phyloP scores from a whole-genome alignment of 345 rosid genomes.

The Eucalyptus cladocalyx region DNA sequence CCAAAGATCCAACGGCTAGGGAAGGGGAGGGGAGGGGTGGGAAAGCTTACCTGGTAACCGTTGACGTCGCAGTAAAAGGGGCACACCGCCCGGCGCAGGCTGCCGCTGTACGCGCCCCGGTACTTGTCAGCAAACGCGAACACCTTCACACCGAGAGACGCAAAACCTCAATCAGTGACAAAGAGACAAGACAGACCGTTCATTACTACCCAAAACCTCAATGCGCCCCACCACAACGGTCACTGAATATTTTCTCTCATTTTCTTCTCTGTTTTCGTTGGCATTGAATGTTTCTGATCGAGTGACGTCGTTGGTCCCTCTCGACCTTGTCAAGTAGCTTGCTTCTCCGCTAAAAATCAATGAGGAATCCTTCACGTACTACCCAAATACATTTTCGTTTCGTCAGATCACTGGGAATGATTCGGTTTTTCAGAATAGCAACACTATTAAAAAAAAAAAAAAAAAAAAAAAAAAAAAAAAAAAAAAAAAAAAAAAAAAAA shows the following conservation, averaged over 20 bases:
- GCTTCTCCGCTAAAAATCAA: not conserved
- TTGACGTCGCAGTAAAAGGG: constrained; percentile 95
- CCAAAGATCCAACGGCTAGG: not conserved
- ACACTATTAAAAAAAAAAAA: not conserved
- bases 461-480: not conserved
- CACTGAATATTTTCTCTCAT: not conserved
- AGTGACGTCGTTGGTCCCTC: not conserved
- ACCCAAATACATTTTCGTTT: not conserved
- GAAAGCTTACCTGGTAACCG: constrained; percentile 66
- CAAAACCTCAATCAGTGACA: not conserved
- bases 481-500: not conserved
- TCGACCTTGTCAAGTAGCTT: not conserved
- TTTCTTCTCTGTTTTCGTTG: not conserved
- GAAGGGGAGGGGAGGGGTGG: not conserved
- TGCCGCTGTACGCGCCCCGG: constrained; percentile 78
- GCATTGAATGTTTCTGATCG: not conserved
- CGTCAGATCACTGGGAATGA: not conserved
- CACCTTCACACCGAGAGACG: constrained; percentile 26
- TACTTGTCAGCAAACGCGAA: constrained; percentile 81
- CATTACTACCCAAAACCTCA: not conserved
- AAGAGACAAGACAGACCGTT: not conserved
- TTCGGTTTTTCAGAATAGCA: not conserved
- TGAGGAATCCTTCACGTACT: not conserved
- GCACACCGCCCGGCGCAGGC: constrained; percentile 67
- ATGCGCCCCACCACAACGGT: not conserved